Conservation (phyloP, 2,329 filamentous ascomycete genomes). For the Zymoseptoria tritici region DNA sequence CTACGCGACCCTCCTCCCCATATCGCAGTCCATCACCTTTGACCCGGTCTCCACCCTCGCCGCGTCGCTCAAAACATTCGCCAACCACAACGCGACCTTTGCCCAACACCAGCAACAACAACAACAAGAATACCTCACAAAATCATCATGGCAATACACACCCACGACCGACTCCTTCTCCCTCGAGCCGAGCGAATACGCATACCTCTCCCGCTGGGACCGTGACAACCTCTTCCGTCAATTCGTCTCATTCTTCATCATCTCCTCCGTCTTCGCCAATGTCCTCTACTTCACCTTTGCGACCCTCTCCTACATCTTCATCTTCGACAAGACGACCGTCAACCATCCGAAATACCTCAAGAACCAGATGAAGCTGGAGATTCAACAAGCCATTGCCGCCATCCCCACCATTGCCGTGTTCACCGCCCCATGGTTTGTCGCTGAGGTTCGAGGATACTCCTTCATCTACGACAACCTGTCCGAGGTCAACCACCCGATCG, state of each 20-base stretch:
- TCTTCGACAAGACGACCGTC: constrained; percentile 87
- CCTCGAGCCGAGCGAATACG: constrained; percentile 63
- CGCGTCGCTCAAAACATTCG: constrained; percentile 36
- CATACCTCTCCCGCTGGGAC: constrained; percentile 69
- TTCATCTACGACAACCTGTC: constrained; percentile 71
- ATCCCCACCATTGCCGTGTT: constrained; percentile 78
- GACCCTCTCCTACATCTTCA: constrained; percentile 72
- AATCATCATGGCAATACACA: constrained; percentile 51
- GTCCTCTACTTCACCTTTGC: constrained; percentile 80
- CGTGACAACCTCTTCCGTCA: constrained; percentile 75
- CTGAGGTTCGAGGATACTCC: constrained; percentile 75
- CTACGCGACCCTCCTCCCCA: constrained; percentile 66
- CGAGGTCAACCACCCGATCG: constrained; percentile 15
- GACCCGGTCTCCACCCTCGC: constrained; percentile 40
- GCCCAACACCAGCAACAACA: constrained; percentile 1
- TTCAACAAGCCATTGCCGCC: constrained; percentile 65
- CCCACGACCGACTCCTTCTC: constrained; percentile 64
- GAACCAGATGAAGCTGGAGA: constrained; percentile 83
- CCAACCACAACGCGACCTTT: constrained; percentile 46
- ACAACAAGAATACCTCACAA: constrained; percentile 6
- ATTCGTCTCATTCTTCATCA: constrained; percentile 65
- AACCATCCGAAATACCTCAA: constrained; percentile 91
- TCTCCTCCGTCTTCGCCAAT: constrained; percentile 84
- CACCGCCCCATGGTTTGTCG: constrained; percentile 72
- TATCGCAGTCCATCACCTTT: constrained; percentile 45